Percentiles rank a stretch among this genome's conserved stretches.
Conservation (phyloP, 2,329 filamentous ascomycete genomes). For the Exophiala lecanii-corni region DNA sequence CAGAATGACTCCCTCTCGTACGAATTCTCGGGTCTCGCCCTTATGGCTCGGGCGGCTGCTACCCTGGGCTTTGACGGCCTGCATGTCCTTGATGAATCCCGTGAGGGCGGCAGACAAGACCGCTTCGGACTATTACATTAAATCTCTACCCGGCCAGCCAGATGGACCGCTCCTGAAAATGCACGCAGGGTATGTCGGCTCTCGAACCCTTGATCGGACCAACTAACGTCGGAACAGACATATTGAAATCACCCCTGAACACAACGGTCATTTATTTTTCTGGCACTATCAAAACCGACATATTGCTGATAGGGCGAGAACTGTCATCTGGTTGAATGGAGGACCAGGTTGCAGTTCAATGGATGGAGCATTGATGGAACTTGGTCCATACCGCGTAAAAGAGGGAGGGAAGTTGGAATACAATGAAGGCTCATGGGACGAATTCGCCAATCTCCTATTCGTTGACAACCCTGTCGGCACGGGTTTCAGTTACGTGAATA, state of each 20-base stretch:
- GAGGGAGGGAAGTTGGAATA: slow-evolving; percentile 66
- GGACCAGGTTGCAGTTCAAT: slow-evolving; percentile 96
- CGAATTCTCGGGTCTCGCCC: slow-evolving; percentile 1
- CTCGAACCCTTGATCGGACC: background rate
- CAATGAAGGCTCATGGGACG: slow-evolving; percentile 96
- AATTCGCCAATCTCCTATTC: slow-evolving; percentile 95
- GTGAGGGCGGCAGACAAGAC: slow-evolving; percentile 46
- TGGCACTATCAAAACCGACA: slow-evolving; percentile 97
- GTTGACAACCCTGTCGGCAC: slow-evolving; percentile 97
- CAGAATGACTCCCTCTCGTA: background rate
- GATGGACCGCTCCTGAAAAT: slow-evolving; percentile 79
- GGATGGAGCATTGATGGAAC: slow-evolving; percentile 93
- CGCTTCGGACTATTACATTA: slow-evolving; percentile 86
- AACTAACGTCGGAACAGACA: slow-evolving; percentile 54
- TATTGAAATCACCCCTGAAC: slow-evolving; percentile 78
- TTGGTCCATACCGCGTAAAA: slow-evolving; percentile 85
- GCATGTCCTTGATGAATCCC: slow-evolving; percentile 4
- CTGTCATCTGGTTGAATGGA: slow-evolving; percentile 94
- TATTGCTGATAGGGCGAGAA: slow-evolving; percentile 84
- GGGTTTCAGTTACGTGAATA: slow-evolving; percentile 92
- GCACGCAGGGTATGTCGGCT: slow-evolving; percentile 80
- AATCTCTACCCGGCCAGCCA: slow-evolving; percentile 77
- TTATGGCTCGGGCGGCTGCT: slow-evolving; percentile 10
- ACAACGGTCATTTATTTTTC: slow-evolving; percentile 95
- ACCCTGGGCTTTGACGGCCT: slow-evolving; percentile 11